Conservation (phyloP, 2,329 filamentous ascomycete genomes). For the Pseudogymnoascus sp. region DNA sequence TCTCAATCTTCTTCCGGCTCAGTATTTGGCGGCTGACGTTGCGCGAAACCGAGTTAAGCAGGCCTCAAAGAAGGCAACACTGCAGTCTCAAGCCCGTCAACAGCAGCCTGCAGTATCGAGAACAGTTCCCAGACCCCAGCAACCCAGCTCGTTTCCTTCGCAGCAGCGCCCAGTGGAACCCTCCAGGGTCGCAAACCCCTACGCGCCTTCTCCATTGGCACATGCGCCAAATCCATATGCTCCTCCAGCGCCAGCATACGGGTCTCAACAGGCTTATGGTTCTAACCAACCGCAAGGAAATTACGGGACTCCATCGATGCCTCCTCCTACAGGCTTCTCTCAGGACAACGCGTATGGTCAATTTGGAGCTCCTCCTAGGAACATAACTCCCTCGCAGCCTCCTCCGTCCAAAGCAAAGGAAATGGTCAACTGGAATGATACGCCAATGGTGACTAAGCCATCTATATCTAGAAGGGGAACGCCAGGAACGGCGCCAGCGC, state of each 20-base stretch:
- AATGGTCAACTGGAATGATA: constrained; percentile 86
- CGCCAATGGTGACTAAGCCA: constrained; percentile 77
- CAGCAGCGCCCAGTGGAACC: constrained; percentile 32
- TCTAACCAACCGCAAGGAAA: constrained; percentile 29
- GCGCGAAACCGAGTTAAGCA: constrained; percentile 78
- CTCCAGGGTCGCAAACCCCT: constrained; percentile 30
- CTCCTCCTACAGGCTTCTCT: constrained; percentile 14
- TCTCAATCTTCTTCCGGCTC: constrained; percentile 72
- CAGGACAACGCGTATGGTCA: constrained; percentile 30
- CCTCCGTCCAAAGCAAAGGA: constrained; percentile 65
- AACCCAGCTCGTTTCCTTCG: constrained; percentile 40
- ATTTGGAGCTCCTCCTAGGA: constrained; percentile 51
- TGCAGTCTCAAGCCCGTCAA: constrained; percentile 31
- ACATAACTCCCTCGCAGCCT: constrained; percentile 57
- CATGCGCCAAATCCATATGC: constrained; percentile 42
- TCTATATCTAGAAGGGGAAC: constrained; percentile 61
- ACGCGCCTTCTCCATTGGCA: constrained; percentile 27
- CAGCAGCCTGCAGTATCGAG: constrained; percentile 31
- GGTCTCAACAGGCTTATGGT: constrained; percentile 33
- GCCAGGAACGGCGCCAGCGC: constrained; percentile 51
- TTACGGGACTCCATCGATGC: constrained; percentile 29
- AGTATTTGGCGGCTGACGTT: constrained; percentile 80
- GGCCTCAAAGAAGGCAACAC: constrained; percentile 60
- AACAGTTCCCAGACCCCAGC: constrained; percentile 33
- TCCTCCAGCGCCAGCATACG: constrained; percentile 33